Evolutionary conservation across 805 yeast genomes (phyloP).

Genomic region (Trichomonascus vanleenenianus): DNA sequence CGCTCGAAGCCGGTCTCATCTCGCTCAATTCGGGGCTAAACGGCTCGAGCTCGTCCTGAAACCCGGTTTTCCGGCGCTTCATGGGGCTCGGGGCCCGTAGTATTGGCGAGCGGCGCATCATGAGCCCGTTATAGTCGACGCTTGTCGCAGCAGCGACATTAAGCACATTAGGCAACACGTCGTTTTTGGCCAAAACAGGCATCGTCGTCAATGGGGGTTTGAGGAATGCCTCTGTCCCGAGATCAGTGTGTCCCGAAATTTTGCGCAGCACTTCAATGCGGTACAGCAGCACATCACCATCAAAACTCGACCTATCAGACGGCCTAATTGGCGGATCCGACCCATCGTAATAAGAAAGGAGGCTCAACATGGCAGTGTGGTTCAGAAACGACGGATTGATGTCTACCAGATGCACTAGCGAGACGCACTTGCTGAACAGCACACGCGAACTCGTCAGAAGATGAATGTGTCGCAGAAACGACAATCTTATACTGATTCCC

Average conservation of each 20-base stretch:
- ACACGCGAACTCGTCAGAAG: not conserved
- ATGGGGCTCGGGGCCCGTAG: not conserved
- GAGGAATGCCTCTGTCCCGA: not conserved
- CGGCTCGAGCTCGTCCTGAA: slow-evolving; percentile 1
- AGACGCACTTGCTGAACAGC: not conserved
- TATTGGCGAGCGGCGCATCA: not conserved
- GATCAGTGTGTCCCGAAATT: not conserved
- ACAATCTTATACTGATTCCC: not conserved
- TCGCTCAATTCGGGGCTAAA: not conserved
- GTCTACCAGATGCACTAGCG: slow-evolving; percentile 6
- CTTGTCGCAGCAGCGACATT: not conserved
- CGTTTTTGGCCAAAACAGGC: not conserved
- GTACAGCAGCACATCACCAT: not conserved
- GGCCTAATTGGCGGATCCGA: slow-evolving; percentile 1
- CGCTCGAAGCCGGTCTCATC: not conserved
- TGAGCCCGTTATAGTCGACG: not conserved
- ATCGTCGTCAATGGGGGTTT: not conserved
- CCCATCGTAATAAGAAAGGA: not conserved
- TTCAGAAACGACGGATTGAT: slow-evolving; percentile 5
- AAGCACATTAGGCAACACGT: not conserved
- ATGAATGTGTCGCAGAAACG: slow-evolving; percentile 1
- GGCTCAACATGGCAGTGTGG: not conserved
- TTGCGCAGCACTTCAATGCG: not conserved
- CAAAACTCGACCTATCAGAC: not conserved
- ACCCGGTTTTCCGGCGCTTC: slow-evolving; percentile 2